Percentiles rank a stretch among this genome's conserved stretches.
Conservation (phyloP, 306 rosid species). For the Cicer pinnatifidum region DNA sequence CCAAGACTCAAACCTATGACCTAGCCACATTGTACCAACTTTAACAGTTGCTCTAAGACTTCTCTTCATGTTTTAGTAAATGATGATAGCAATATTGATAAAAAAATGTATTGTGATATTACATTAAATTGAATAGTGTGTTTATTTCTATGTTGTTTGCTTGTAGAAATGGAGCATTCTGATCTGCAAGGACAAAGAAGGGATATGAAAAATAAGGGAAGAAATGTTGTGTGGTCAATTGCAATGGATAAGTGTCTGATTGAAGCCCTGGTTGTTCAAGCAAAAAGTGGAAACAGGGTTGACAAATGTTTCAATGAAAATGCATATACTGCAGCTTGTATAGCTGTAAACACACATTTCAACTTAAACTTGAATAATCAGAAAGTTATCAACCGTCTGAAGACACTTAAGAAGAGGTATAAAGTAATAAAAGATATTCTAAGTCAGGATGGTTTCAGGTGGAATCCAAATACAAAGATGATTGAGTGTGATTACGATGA, state of each 20-base stretch:
- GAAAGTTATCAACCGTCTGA: conserved; percentile 78
- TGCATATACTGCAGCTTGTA: conserved; percentile 82
- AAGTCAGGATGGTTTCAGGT: conserved; percentile 71
- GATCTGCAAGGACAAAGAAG: conserved; percentile 66
- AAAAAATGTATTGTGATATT: background rate
- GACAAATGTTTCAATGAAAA: conserved; percentile 83
- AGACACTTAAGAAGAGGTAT: conserved; percentile 84
- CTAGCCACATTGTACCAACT: background rate
- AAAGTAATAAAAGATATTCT: conserved; percentile 72
- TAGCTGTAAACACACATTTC: conserved; percentile 69
- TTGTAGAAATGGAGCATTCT: conserved; percentile 69
- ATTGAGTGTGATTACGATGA: conserved; percentile 69
- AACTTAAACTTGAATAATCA: conserved; percentile 79
- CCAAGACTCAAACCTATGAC: background rate
- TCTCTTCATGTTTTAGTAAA: background rate
- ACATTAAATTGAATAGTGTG: conserved; percentile 11
- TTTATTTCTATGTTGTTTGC: conserved; percentile 6
- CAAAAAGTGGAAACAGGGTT: conserved; percentile 73
- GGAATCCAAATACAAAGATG: conserved; percentile 70
- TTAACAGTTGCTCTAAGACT: background rate
- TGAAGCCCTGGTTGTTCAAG: conserved; percentile 77
- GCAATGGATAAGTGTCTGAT: conserved; percentile 83
- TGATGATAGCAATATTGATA: background rate
- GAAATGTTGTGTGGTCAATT: conserved; percentile 85
- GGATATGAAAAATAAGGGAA: conserved; percentile 75